These are phyloP conservation scores for Coprinopsis marcescibilis DNA, from an alignment of 768 basidiomycete genomes.

Conservation along the genomic window DNA sequence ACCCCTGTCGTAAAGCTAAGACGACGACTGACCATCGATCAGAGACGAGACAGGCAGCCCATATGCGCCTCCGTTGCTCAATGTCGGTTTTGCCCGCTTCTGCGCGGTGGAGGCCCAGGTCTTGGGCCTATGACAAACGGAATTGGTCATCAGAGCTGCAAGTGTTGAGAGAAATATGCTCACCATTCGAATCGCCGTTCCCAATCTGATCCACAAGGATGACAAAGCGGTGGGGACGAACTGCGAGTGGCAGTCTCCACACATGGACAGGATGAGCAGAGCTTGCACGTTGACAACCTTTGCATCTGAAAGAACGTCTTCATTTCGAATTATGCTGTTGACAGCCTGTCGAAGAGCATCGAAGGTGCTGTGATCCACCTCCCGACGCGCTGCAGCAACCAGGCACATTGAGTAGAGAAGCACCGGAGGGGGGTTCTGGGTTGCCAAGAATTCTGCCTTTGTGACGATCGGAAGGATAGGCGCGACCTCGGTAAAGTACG, in stretches of 20 bases:
- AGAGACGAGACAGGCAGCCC: slow-evolving; percentile 91
- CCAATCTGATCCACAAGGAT: slow-evolving; percentile 79
- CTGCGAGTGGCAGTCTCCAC: slow-evolving; percentile 86
- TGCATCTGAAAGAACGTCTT: slow-evolving; percentile 87
- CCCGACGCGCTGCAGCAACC: slow-evolving; percentile 80
- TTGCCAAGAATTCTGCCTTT: slow-evolving; percentile 79
- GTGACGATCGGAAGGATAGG: slow-evolving; percentile 89
- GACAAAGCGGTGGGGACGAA: slow-evolving; percentile 83
- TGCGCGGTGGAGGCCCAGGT: slow-evolving; percentile 90
- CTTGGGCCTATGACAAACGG: slow-evolving; percentile 68
- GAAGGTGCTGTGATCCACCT: slow-evolving; percentile 81
- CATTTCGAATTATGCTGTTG: slow-evolving; percentile 79
- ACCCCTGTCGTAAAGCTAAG: slow-evolving; percentile 3
- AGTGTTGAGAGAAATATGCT: slow-evolving; percentile 21
- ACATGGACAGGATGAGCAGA: slow-evolving; percentile 79
- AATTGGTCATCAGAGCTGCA: not conserved
- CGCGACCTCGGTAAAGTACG: slow-evolving; percentile 85
- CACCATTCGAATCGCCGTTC: slow-evolving; percentile 91
- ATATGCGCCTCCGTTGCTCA: slow-evolving; percentile 83
- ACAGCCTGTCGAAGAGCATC: slow-evolving; percentile 85
- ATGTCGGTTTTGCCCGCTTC: slow-evolving; percentile 81
- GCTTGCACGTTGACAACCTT: slow-evolving; percentile 85
- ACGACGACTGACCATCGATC: slow-evolving; percentile 72
- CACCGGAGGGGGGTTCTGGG: slow-evolving; percentile 67
- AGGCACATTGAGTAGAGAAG: slow-evolving; percentile 93